Conservation (phyloP, 768 basidiomycete genomes). For the Symmetrospora coprosmae region DNA sequence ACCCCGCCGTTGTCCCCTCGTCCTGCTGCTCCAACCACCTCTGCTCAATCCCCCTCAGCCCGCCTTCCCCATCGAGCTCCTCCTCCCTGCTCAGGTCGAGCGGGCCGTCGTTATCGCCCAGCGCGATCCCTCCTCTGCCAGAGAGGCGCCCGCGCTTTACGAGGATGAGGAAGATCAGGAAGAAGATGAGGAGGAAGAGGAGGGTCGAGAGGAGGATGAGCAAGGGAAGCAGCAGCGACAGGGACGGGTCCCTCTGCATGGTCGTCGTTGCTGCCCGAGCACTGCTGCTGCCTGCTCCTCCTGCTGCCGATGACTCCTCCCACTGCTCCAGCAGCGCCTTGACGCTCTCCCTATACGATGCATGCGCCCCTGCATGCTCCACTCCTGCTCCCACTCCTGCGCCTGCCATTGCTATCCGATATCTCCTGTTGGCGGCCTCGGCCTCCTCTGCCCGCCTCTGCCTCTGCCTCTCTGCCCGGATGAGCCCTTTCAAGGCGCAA, state of each 20-base stretch:
- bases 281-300: too few relatives aligned
- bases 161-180: slow-evolving; percentile 79
- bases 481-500: too few relatives aligned
- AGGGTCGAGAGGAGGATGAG: slow-evolving; percentile 87
- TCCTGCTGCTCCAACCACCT: slow-evolving; percentile 78
- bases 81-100: slow-evolving; percentile 86
- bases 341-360: too few relatives aligned
- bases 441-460: too few relatives aligned
- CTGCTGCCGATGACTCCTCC: too few relatives aligned
- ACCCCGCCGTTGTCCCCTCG: slow-evolving; percentile 54
- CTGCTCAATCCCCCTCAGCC: slow-evolving; percentile 77
- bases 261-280: background rate
- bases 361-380: too few relatives aligned
- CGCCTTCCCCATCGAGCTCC: slow-evolving; percentile 71
- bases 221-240: slow-evolving; percentile 62
- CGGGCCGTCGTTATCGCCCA: slow-evolving; percentile 73
- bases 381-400: too few relatives aligned
- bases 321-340: too few relatives aligned
- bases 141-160: slow-evolving; percentile 46
- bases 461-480: too few relatives aligned
- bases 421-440: too few relatives aligned
- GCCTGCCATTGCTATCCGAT: too few relatives aligned
- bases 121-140: slow-evolving; percentile 61
- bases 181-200: slow-evolving; percentile 77
- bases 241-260: slow-evolving; percentile 15